A percentile compares a stretch with the other conserved stretches of the same genome.
Conservation (phyloP, 108 stramenopile species). For the Fistulifera pelliculosa region DNA sequence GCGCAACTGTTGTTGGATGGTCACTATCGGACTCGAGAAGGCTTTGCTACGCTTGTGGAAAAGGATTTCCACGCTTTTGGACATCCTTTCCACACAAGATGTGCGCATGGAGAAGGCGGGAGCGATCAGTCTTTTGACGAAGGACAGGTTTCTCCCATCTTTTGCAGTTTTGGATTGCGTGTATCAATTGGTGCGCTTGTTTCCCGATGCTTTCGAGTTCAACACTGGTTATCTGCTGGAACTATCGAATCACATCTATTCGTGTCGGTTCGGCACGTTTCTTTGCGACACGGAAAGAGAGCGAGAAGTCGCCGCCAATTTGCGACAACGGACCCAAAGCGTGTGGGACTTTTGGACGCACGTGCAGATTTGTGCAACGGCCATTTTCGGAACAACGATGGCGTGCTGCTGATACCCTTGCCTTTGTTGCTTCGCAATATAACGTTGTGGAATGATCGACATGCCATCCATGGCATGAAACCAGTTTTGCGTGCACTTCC, state of each 20-base stretch:
- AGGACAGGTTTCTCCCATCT: conserved; percentile 91
- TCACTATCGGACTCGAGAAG: conserved; percentile 87
- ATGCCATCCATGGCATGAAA: conserved; percentile 59
- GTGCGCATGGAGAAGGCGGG: conserved; percentile 86
- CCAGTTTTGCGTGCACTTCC: conserved; percentile 40
- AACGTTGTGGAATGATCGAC: conserved; percentile 66
- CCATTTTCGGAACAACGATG: conserved; percentile 23
- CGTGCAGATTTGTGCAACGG: conserved; percentile 31
- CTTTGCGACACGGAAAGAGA: conserved; percentile 88
- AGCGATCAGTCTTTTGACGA: conserved; percentile 54
- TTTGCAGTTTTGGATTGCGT: conserved; percentile 97
- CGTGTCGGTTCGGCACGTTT: conserved; percentile 90
- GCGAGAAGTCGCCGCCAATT: conserved; percentile 66
- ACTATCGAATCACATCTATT: conserved; percentile 79
- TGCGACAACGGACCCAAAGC: conserved; percentile 74
- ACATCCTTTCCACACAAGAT: conserved; percentile 91
- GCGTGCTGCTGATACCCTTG: conserved; percentile 70
- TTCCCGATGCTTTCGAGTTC: conserved; percentile 85
- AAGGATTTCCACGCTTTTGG: conserved; percentile 98
- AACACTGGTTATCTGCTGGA: conserved; percentile 63
- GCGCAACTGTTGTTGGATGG: conserved; percentile 96
- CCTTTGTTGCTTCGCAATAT: conserved; percentile 71
- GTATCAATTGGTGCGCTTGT: conserved; percentile 85
- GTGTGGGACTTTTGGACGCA: conserved; percentile 79
- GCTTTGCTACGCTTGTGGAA: conserved; percentile 91